phyloP scores from a whole-genome alignment of 1,284 basidiomycete species.

The Boletus semigastroideus region DNA sequence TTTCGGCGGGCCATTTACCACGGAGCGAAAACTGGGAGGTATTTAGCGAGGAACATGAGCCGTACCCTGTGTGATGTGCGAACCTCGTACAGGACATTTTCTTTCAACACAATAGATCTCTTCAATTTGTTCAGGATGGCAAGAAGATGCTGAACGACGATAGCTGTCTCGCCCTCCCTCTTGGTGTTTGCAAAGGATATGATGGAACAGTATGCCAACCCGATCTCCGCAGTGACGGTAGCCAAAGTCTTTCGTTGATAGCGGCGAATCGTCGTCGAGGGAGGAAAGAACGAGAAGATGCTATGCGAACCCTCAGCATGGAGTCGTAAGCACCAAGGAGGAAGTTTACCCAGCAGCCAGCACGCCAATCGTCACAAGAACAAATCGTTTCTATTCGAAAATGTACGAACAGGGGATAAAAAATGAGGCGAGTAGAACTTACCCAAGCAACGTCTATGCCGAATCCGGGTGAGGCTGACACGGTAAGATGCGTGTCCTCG shows the following conservation, averaged over 20 bases:
- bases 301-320: slow-evolving; percentile 34
- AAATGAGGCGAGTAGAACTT: slow-evolving; percentile 12
- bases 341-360: slow-evolving; percentile 58
- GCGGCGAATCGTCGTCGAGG: slow-evolving; percentile 65
- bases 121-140: slow-evolving; percentile 67
- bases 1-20: slow-evolving; percentile 66
- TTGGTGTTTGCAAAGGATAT: slow-evolving; percentile 61
- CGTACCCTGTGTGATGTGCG: neutral
- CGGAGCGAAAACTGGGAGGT: slow-evolving; percentile 61
- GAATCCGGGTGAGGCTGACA: slow-evolving; percentile 50
- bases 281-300: slow-evolving; percentile 67
- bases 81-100: slow-evolving; percentile 70
- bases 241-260: slow-evolving; percentile 65
- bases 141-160: slow-evolving; percentile 57
- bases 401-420: neutral
- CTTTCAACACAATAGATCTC: slow-evolving; percentile 51
- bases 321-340: neutral
- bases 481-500: slow-evolving; percentile 50
- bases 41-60: neutral
- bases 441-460: slow-evolving; percentile 70
- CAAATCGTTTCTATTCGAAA: slow-evolving; percentile 52
- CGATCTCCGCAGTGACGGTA: slow-evolving; percentile 61
- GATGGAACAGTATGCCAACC: slow-evolving; percentile 65
- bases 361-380: slow-evolving; percentile 63
- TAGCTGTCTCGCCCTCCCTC: slow-evolving; percentile 45